Conservation (phyloP, 257 asterid species). For the Phtheirospermum japonicum region DNA sequence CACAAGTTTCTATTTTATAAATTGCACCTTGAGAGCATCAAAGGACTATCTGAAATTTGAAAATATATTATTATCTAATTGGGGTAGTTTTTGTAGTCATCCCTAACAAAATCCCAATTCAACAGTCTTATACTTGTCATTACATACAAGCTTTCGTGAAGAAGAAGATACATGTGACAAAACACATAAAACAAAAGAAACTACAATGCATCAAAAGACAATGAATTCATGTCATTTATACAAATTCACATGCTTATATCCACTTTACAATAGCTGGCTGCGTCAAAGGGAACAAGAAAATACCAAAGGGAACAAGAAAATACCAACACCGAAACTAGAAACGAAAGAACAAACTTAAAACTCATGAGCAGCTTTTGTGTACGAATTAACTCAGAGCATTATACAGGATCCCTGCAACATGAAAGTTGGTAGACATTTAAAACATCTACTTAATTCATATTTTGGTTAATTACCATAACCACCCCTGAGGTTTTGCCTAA, state of each 20-base stretch:
- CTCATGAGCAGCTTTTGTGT: neutral
- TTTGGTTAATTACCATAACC: neutral
- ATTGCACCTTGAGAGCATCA: neutral
- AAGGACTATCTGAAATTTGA: neutral
- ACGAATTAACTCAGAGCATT: neutral
- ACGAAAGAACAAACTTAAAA: slow-evolving; percentile 9
- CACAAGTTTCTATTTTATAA: neutral
- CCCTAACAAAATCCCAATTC: no score
- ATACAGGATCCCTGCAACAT: slow-evolving; percentile 9
- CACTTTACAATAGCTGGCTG: slow-evolving; percentile 16
- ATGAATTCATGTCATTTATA: slow-evolving; percentile 6
- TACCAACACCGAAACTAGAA: slow-evolving; percentile 2
- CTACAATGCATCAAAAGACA: neutral
- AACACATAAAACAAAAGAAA: slow-evolving; percentile 4
- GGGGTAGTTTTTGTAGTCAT: neutral
- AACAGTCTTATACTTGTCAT: no score
- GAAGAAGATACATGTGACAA: neutral
- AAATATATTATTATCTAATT: no score
- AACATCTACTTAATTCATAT: neutral
- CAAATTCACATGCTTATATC: slow-evolving; percentile 23
- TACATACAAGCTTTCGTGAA: neutral
- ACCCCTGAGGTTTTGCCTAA: neutral
- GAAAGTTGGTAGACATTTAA: slow-evolving; percentile 4
- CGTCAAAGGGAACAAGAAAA: slow-evolving; percentile 6
- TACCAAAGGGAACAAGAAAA: slow-evolving; percentile 12